These are phyloP conservation scores for Fusarium camptoceras DNA, from an alignment of 2,329 filamentous ascomycete genomes.

Conservation along the genomic window DNA sequence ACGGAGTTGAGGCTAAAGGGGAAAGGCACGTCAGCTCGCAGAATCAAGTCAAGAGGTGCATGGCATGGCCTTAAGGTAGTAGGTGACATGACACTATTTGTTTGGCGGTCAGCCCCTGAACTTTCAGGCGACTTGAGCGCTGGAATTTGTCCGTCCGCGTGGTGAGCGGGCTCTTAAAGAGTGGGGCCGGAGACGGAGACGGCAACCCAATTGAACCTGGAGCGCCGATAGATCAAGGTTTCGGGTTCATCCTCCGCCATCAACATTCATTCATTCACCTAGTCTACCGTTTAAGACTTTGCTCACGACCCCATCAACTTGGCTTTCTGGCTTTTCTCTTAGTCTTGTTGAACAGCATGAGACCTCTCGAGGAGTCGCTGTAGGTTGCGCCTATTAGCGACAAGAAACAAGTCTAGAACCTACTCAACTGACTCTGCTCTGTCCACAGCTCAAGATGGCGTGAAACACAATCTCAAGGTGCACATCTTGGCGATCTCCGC, in stretches of 20 bases:
- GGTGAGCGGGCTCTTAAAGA: conserved; percentile 6
- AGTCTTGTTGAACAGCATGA: conserved; percentile 47
- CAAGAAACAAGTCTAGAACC: conserved; percentile 8
- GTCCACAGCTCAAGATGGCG: conserved; percentile 73
- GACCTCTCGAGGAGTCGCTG: conserved; percentile 54
- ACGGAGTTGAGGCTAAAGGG: background rate
- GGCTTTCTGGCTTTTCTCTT: background rate
- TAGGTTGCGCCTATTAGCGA: conserved; percentile 43
- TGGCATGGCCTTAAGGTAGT: background rate
- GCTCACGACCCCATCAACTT: background rate
- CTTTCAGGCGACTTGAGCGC: conserved; percentile 10
- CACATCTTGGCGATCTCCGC: conserved; percentile 71
- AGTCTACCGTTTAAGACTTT: conserved; percentile 4
- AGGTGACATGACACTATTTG: conserved; percentile 21
- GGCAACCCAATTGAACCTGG: conserved; percentile 25
- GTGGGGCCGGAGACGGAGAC: conserved; percentile 36
- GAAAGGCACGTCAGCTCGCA: conserved; percentile 1
- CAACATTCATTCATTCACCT: conserved; percentile 17
- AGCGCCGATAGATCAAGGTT: conserved; percentile 30
- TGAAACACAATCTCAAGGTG: conserved; percentile 68
- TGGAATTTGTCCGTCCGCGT: conserved; percentile 2
- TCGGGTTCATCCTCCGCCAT: conserved; percentile 30
- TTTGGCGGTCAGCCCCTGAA: conserved; percentile 35
- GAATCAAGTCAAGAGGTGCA: conserved; percentile 13
- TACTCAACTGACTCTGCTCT: conserved; percentile 40